Evolutionary conservation across 768 basidiomycete species (phyloP).

Genomic region (Mycena venus): DNA sequence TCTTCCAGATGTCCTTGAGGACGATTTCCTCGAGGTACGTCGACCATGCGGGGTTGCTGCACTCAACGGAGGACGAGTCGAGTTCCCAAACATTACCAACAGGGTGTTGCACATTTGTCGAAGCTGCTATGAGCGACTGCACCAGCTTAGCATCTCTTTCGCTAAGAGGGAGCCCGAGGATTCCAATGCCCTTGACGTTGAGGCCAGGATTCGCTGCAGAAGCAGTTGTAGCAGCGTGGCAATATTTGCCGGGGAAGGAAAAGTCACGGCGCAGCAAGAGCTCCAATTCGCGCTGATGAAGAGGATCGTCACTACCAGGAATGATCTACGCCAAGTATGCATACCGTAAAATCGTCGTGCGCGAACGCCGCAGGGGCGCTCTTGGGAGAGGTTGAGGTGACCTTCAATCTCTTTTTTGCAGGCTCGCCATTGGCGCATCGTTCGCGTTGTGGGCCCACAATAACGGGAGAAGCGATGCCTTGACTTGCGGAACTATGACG

Average conservation of each 20-base stretch:
- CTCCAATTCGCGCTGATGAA: constrained; percentile 29
- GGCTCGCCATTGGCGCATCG: constrained; percentile 22
- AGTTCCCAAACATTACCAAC: constrained; percentile 33
- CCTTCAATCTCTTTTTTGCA: constrained; percentile 19
- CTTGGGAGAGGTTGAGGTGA: constrained; percentile 17
- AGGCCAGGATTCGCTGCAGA: constrained; percentile 35
- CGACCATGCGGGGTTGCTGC: constrained; percentile 33
- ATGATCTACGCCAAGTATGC: background rate
- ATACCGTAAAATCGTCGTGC: constrained; percentile 27
- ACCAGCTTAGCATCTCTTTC: constrained; percentile 32
- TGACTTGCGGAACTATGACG: constrained; percentile 33
- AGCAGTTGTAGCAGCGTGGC: constrained; percentile 29
- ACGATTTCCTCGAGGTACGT: constrained; percentile 31
- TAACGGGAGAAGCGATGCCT: constrained; percentile 31
- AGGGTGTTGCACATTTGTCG: background rate
- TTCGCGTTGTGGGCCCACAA: constrained; percentile 19
- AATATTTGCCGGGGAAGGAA: constrained; percentile 32
- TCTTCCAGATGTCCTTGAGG: constrained; percentile 32
- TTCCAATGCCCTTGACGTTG: constrained; percentile 31
- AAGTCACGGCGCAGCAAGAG: constrained; percentile 32
- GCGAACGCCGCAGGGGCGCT: background rate
- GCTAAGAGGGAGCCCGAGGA: constrained; percentile 32
- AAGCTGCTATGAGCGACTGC: constrained; percentile 1
- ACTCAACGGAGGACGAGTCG: constrained; percentile 20
- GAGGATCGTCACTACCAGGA: background rate